phyloP scores from a whole-genome alignment of 1,284 basidiomycete species.

The Rhodotorula sp. region DNA sequence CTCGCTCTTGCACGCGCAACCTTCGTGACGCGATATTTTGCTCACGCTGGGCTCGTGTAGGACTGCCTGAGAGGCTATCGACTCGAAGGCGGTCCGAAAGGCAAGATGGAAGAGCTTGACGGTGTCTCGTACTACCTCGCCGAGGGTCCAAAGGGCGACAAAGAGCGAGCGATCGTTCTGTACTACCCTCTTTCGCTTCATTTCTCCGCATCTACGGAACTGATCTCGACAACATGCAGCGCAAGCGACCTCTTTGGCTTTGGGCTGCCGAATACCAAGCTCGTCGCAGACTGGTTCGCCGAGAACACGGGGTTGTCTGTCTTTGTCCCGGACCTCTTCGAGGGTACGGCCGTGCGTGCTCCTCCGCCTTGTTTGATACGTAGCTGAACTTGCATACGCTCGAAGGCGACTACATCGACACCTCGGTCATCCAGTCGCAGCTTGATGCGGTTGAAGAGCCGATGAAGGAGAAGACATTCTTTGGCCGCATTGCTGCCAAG shows the following conservation, averaged over 20 bases:
- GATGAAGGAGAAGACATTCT: background rate
- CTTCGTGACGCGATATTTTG: background rate
- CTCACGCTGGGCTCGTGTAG: background rate
- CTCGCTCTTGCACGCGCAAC: background rate
- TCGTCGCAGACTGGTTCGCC: slow-evolving; percentile 23
- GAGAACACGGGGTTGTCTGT: background rate
- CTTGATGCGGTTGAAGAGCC: background rate
- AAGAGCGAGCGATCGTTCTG: slow-evolving; percentile 17
- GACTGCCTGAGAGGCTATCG: slow-evolving; percentile 11
- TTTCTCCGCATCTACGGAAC: background rate
- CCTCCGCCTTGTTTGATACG: too few species aligned
- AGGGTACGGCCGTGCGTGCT: background rate
- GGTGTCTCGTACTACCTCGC: slow-evolving; percentile 11
- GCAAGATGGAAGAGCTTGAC: slow-evolving; percentile 1
- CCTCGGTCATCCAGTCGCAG: background rate
- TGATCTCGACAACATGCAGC: background rate
- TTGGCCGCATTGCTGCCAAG: background rate
- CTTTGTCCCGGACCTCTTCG: slow-evolving; percentile 19
- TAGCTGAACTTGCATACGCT: background rate
- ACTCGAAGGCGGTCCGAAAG: slow-evolving; percentile 13
- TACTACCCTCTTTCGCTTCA: background rate
- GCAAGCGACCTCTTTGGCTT: slow-evolving; percentile 26
- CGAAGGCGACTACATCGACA: slow-evolving; percentile 11
- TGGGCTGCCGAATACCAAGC: slow-evolving; percentile 17
- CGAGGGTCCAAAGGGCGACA: background rate